A percentile compares a stretch with the other conserved stretches of the same genome.
Conservation (phyloP, 2,329 filamentous ascomycete species). For the Colletotrichum navitas region DNA sequence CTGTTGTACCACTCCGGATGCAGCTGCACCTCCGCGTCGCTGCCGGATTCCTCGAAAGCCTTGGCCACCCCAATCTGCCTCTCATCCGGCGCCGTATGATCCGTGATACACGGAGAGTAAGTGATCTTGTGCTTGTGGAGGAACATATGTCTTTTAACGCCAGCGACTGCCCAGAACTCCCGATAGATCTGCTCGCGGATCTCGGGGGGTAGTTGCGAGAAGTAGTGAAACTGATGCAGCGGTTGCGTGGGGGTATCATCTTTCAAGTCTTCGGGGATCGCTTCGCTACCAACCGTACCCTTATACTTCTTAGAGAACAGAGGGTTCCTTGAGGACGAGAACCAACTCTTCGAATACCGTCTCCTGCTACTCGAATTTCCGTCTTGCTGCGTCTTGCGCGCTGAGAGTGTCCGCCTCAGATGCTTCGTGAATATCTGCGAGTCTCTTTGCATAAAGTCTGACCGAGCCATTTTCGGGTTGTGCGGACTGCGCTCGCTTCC, state of each 20-base stretch:
- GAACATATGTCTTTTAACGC: slow-evolving; percentile 37
- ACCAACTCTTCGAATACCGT: background rate
- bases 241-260: background rate
- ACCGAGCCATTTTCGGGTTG: background rate
- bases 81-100: slow-evolving; percentile 39
- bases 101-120: slow-evolving; percentile 33
- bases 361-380: background rate
- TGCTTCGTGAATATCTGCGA: slow-evolving; percentile 11
- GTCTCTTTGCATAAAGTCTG: slow-evolving; percentile 6
- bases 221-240: slow-evolving; percentile 29
- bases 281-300: background rate
- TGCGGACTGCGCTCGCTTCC: too few species aligned
- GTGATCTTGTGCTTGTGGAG: background rate
- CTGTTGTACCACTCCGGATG: slow-evolving; percentile 40
- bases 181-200: slow-evolving; percentile 39
- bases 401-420: background rate
- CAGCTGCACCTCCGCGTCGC: slow-evolving; percentile 18
- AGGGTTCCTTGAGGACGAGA: slow-evolving; percentile 7
- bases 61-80: slow-evolving; percentile 30
- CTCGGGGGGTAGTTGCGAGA: slow-evolving; percentile 34
- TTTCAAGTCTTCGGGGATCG: slow-evolving; percentile 7
- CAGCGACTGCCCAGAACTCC: slow-evolving; percentile 26
- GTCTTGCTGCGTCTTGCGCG: background rate
- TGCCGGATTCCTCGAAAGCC: slow-evolving; percentile 10
- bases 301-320: background rate